Base-by-base conservation (phyloP, 2,329 filamentous ascomycete species). In the Colletotrichum lindemuthianum region DNA sequence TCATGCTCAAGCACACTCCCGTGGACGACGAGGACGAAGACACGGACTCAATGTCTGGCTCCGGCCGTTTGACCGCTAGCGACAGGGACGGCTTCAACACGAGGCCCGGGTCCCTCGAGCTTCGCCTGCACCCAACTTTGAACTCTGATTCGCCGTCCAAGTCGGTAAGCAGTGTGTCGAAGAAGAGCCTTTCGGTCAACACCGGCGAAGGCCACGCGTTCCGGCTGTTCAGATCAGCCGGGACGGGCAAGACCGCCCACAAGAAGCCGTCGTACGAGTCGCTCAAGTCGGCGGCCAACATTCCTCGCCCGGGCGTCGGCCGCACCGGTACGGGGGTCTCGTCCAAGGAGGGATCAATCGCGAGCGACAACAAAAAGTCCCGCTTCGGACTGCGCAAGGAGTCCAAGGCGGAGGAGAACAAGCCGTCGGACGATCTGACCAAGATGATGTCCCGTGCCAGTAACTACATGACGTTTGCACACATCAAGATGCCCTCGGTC, bases 371-470 rank as follows among this genome's bases (percentile, higher is more conserved):
- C 48, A 85, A 82, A 71, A 85, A 83, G 69, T 72, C 75, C 9
- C 83, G 87, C 15, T 92, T 91, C 72, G 78, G 81, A 66, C 76
- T 88, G 71, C 78, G 84, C 69, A 77, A 84, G 74, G 79, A 83
- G 70, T 75, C 77, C 61, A 73, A 84, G 53, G 69, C 74, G 44
- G 74, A 86, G 63, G 86, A 88, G 54, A 86, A 90, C 59, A 86
- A 88, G 65, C 85, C 88, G 6, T 91, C 90, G 1, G 96, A 99
- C 73, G 96, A 99, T 74, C 82, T 99, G 45, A 96, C 93, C 10
- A 93, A 96, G 80, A 99, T 99, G 96, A 95, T 99, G 78, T 89
- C 88, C 58, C 90, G 96, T 36, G 96, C 96, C 4, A 97, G 92
- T 63, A 97, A 94, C 75, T 99, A 96, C 80, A 97, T 97, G 93